A percentile compares a stretch with the other conserved stretches of the same genome.
These are phyloP conservation scores for Rosa rugosa DNA, from an alignment of 306 rosid species.

Conservation along the genomic window DNA sequence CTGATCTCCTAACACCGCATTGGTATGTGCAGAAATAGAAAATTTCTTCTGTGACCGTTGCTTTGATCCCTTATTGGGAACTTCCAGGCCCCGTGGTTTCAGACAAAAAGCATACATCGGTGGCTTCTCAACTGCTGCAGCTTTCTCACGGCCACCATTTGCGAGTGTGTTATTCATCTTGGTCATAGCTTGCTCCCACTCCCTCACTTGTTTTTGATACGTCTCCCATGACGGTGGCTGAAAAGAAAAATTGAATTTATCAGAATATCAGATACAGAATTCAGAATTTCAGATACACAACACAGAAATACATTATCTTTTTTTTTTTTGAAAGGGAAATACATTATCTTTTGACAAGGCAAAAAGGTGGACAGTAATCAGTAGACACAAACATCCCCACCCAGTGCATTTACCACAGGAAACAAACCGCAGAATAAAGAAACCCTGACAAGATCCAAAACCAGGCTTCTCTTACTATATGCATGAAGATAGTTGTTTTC, in stretches of 20 bases:
- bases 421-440: slow-evolving; percentile 3
- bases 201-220: slow-evolving; percentile 65
- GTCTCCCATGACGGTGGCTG: slow-evolving; percentile 90
- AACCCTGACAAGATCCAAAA: not conserved
- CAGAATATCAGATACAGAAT: not conserved
- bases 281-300: not conserved
- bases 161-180: slow-evolving; percentile 40
- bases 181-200: slow-evolving; percentile 72
- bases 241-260: slow-evolving; percentile 15
- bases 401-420: not conserved
- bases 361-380: not conserved
- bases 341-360: not conserved
- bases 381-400: not conserved
- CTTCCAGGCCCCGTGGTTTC: slow-evolving; percentile 92
- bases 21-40: slow-evolving; percentile 61
- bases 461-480: not conserved
- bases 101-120: slow-evolving; percentile 90
- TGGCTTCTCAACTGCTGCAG: slow-evolving; percentile 71
- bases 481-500: not conserved
- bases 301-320: not conserved
- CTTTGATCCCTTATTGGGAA: slow-evolving; percentile 70
- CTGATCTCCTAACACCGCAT: slow-evolving; percentile 49
- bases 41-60: slow-evolving; percentile 78
- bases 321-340: no score
- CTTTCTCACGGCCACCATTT: slow-evolving; percentile 53